Evolutionary conservation across 176 grass and related monocot species (phyloP), one percentile per base, ranked within the genome.

Genomic region (Triticum urartu): DNA sequence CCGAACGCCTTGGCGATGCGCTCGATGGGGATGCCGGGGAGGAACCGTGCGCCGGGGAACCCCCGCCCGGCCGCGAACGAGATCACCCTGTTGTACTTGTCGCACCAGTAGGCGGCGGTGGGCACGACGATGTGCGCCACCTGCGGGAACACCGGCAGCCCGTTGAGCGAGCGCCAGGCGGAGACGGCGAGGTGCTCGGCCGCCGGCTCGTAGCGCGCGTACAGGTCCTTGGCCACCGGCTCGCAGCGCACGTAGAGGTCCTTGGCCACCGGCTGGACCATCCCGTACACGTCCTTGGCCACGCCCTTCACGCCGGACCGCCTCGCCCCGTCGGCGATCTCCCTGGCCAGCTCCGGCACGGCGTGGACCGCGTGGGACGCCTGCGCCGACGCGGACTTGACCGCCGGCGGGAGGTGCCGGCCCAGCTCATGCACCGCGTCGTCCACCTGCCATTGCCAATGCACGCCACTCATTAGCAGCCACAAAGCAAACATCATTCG

Each of bases 1-100:
- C 87, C 77, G 83, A 98, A 98, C 20, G 88, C 84, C 88, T 98
- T 91, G 77, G 91, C 91, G 43, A 98, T 95, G 86, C 92, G 87
- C 60, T 91, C 87, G 42, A 79, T 52, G 14, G 96, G 96, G 59
- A 95, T 80, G 74, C 75, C 68, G 0, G 96, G 96, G 9, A 98
- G 74, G 64, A 88, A 94, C 70, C 60, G 84, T 2, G 89, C 84
- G 0, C 72, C 86, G 0, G 84, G 18, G 85, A 92, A 73, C 0
- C 76, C 89, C 5, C 35, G 80, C 11, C 18, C 25, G 0, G 80
- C 85, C 0, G 92, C 92, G 40, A 40, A 39, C 1, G 0, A 50
- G 64, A 99, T 62, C 39, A 79, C 86, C 68, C 36, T 12, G 90
- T 99, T 99, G 94, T 99, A 99, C 90, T 90, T 96, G 14, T 96